Conservation (phyloP, 2,329 filamentous ascomycete genomes). For the Colletotrichum sp. region DNA sequence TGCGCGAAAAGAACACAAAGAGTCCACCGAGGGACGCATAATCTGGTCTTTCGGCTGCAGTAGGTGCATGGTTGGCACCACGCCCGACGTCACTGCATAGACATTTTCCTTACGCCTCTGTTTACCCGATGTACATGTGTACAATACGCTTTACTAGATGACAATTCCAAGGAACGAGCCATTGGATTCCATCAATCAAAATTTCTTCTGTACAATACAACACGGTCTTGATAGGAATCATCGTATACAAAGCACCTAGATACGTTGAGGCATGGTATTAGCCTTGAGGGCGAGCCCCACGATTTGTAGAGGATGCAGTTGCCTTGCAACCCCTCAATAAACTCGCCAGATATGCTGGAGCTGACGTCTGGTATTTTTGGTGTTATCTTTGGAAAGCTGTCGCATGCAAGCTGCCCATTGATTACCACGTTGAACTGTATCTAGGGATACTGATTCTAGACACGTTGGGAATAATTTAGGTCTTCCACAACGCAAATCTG, state of each 20-base stretch:
- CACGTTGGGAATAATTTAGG: background rate
- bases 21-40: constrained; percentile 12
- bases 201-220: background rate
- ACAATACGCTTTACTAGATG: constrained; percentile 59
- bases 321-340: background rate
- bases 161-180: constrained; percentile 25
- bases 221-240: background rate
- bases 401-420: background rate
- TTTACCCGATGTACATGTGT: constrained; percentile 57
- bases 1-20: constrained; percentile 14
- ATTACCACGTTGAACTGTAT: background rate
- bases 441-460: background rate
- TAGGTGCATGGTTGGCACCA: constrained; percentile 39
- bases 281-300: background rate
- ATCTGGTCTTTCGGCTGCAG: constrained; percentile 20
- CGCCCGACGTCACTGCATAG: constrained; percentile 52
- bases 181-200: constrained; percentile 18
- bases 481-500: background rate
- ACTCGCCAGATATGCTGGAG: background rate
- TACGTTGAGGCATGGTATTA: background rate
- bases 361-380: background rate
- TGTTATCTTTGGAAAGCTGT: background rate
- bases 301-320: background rate
- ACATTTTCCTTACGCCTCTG: constrained; percentile 50
- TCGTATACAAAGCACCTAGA: background rate